Base-by-base conservation (phyloP, 106 monocot species). In the Narthecium ossifragum region DNA sequence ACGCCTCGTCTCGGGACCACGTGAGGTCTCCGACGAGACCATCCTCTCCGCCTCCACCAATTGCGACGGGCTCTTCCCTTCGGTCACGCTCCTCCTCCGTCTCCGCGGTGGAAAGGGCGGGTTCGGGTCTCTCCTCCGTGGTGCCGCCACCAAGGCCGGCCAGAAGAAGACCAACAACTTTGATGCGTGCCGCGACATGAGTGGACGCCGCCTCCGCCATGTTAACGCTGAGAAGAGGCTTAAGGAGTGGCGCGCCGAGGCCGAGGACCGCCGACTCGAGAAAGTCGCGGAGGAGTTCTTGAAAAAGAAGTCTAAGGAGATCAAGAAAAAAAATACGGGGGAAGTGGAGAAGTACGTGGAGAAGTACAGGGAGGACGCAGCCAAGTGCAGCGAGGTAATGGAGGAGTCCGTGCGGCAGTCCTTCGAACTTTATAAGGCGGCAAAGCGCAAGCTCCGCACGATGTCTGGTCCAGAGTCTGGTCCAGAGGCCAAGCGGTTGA, bases 91-190 rank as follows among this genome's bases (percentile, higher is more conserved):
- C 60, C 81, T 96, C 50, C 83, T 81, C 54, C 86, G 86, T 18
- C 89, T 96, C 48, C 80, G 71, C 40, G 94, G 94, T 15, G 94
- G 94, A 34, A 96, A 96, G 73, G 94, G 94, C 0, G 94, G 94
- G 21, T 96, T 96, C 61, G 94, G 94, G 1, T 96, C 94, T 24
- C 75, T 96, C 31, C 94, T 96, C 43, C 70, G 94, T 12, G 94
- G 94, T 15, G 94, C 94, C 29, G 94, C 86, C 12, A 85, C 94
- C 8, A 96, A 96, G 66, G 94, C 94, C 7, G 94, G 94, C 22
- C 94, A 96, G 94, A 96, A 96, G 81, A 96, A 96, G 80, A 96
- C 94, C 24, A 96, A 64, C 78, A 96, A 96, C 66, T 96, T 96
- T 59, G 94, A 96, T 37, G 94, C 94, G 5, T 96, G 94, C 60